Evolutionary conservation across 2,329 filamentous ascomycete genomes (phyloP).

Genomic region (Aureobasidium leucospermi): DNA sequence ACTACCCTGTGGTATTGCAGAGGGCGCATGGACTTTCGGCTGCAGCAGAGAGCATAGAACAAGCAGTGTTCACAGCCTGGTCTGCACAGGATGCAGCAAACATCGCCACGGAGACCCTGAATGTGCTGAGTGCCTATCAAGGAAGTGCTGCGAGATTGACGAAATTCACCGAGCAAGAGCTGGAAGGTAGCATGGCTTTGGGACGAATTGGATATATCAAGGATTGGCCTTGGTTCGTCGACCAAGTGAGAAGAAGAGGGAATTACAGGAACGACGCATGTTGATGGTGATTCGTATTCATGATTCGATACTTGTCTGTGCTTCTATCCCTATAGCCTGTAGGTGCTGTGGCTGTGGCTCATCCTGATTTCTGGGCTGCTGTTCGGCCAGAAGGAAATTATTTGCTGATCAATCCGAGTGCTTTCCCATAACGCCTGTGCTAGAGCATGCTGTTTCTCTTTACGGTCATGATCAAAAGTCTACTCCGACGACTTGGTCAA

Average conservation of each 20-base stretch:
- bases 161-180: not conserved
- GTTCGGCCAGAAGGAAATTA: not conserved
- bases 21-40: not conserved
- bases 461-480: not conserved
- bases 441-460: not conserved
- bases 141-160: not conserved
- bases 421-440: not conserved
- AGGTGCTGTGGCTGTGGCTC: not conserved
- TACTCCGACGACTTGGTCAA: not conserved
- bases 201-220: not conserved
- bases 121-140: not conserved
- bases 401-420: not conserved
- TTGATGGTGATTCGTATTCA: not conserved
- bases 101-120: not conserved
- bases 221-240: not conserved
- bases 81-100: not conserved
- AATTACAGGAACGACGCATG: not conserved
- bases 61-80: not conserved
- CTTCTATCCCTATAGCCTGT: not conserved
- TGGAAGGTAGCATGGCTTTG: not conserved
- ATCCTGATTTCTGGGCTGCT: not conserved
- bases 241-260: not conserved
- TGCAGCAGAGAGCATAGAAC: not conserved
- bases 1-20: not conserved
- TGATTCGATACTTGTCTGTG: not conserved